Base-by-base conservation (phyloP, 805 yeast species). In the Nakazawaea ishiwadae region DNA sequence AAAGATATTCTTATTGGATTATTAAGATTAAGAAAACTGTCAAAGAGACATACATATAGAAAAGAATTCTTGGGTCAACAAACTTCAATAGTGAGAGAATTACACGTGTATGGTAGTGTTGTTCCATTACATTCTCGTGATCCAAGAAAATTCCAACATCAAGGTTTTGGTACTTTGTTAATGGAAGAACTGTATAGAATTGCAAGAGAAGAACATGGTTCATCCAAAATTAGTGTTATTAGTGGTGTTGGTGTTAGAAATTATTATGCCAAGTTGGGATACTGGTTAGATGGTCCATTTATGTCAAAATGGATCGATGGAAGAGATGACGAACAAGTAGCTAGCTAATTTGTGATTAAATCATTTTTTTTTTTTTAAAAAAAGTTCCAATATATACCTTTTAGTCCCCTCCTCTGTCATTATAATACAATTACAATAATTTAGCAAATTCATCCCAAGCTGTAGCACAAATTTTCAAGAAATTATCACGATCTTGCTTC, bases 171-270 rank as follows among this genome's bases (percentile, higher is more conserved):
- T 48, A 91, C 99, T 5, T 70, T 93, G 54, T 65, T 93, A 39
- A 93, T 93, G 99, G 98, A 93, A 63, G 99, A 93, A 63, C 99
- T 99, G 3, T 98, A 88, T 54, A 75, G 96, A 50, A 93, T 93
- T 46, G 93, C 99, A 1, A 74, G 80, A 39, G 96, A 89, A 54
- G 99, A 93, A 59, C 99, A 93, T 60, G 96, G 96, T 0, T 83
- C 96, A 4, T 69, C 73, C 39, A 93, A 93, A 66, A 84, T 93
- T 28, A 80, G 95, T 59, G 99, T 93, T 41, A 93, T 93, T 51
- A 82, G 95, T 26, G 99, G 99, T 51, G 97, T 93, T 31, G 99
- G 99, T 50, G 99, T 93, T 29, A 76, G 99, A 59, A 93, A 91
- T 60, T 93, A 93, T 65, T 93, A 93, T 55, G 91, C 88, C 14